Evolutionary conservation across 352 stramenopile genomes (phyloP).

Genomic region (Blastocystis sp.): DNA sequence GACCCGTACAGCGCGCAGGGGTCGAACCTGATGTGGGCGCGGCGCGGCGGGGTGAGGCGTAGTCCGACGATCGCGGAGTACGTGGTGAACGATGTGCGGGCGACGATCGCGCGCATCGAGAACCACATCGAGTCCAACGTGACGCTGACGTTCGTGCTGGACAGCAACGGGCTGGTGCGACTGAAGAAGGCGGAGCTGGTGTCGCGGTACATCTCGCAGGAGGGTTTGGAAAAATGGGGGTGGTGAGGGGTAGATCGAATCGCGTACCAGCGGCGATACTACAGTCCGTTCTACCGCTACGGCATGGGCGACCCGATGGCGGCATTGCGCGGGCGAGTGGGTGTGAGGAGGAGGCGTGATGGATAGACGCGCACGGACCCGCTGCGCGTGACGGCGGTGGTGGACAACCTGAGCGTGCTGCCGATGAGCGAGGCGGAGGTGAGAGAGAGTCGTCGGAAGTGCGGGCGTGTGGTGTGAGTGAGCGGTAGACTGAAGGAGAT

Average conservation of each 20-base stretch:
- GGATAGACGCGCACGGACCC: conserved; percentile 16
- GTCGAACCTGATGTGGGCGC: no score
- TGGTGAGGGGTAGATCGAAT: conserved; percentile 3
- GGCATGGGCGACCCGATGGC: not conserved
- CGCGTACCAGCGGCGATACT: not conserved
- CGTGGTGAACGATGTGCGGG: not conserved
- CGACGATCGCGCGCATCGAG: not conserved
- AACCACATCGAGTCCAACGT: conserved; percentile 30
- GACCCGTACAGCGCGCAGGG: not conserved
- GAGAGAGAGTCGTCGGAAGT: not conserved
- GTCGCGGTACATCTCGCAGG: not conserved
- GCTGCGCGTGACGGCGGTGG: conserved; percentile 5
- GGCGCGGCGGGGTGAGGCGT: not conserved
- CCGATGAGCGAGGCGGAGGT: not conserved
- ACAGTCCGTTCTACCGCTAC: conserved; percentile 4
- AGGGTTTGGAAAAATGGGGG: conserved; percentile 5
- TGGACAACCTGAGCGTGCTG: not conserved
- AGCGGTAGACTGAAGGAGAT: conserved; percentile 14
- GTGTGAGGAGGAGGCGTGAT: not conserved
- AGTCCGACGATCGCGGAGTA: conserved; percentile 7
- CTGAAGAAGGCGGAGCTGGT: conserved; percentile 10
- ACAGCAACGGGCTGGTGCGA: not conserved
- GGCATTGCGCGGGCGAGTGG: not conserved
- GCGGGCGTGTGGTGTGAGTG: no score
- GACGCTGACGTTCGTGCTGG: not conserved